phyloP scores from a whole-genome alignment of 2,329 filamentous ascomycete species.

The Neonectria hederae region DNA sequence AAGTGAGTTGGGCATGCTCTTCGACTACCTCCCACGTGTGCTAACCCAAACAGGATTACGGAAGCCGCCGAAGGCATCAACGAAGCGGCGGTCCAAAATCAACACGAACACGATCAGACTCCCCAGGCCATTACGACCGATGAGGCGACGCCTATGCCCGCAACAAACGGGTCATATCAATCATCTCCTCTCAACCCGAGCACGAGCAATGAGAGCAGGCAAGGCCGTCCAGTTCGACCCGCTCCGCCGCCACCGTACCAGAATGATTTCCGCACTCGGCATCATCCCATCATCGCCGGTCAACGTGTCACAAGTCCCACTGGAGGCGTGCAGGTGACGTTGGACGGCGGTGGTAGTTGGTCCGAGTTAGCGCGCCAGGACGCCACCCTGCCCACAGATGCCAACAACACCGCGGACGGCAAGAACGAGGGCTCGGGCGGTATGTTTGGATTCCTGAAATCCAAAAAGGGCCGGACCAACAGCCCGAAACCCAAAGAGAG shows the following conservation, averaged over 20 bases:
- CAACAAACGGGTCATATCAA: slow-evolving; percentile 40
- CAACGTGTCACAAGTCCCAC: slow-evolving; percentile 79
- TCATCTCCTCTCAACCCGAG: slow-evolving; percentile 40
- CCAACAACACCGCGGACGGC: slow-evolving; percentile 61
- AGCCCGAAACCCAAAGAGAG: slow-evolving; percentile 95
- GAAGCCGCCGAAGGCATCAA: slow-evolving; percentile 38
- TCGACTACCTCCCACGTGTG: neutral
- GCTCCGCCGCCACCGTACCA: slow-evolving; percentile 58
- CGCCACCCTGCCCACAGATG: slow-evolving; percentile 75
- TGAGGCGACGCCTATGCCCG: slow-evolving; percentile 55
- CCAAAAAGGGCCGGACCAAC: slow-evolving; percentile 89
- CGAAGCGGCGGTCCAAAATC: slow-evolving; percentile 20
- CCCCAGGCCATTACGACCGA: slow-evolving; percentile 64
- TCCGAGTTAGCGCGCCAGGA: slow-evolving; percentile 88
- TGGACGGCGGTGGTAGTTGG: slow-evolving; percentile 91
- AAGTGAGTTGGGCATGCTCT: slow-evolving; percentile 61
- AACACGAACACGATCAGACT: slow-evolving; percentile 28
- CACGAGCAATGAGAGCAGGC: slow-evolving; percentile 40
- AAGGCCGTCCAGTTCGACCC: slow-evolving; percentile 39
- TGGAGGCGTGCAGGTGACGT: slow-evolving; percentile 88
- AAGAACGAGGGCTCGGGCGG: slow-evolving; percentile 73
- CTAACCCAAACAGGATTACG: slow-evolving; percentile 50
- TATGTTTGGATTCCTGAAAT: slow-evolving; percentile 88
- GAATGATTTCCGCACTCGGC: slow-evolving; percentile 55
- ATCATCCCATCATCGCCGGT: slow-evolving; percentile 64